Percentiles rank a stretch among this genome's conserved stretches.
Conservation (phyloP, 768 basidiomycete genomes). For the Panaeolus papilionaceus region DNA sequence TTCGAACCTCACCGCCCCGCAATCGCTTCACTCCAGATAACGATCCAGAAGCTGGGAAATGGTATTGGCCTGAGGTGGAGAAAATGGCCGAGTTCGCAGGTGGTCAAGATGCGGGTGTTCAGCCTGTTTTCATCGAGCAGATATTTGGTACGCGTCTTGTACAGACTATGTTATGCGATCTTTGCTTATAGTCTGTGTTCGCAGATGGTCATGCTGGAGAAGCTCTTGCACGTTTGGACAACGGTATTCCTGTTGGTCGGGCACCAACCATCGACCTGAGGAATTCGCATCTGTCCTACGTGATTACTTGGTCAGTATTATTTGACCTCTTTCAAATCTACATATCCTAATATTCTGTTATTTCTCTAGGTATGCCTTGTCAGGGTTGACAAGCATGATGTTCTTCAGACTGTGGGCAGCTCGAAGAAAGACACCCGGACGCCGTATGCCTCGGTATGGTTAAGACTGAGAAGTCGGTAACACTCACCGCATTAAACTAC, state of each 20-base stretch:
- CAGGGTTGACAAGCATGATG: constrained; percentile 85
- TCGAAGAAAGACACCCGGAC: constrained; percentile 53
- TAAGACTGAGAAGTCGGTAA: constrained; percentile 20
- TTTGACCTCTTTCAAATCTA: constrained; percentile 3
- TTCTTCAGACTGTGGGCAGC: constrained; percentile 70
- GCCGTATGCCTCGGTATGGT: constrained; percentile 62
- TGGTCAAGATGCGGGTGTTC: constrained; percentile 72
- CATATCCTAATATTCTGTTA: not conserved
- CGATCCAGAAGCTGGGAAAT: constrained; percentile 74
- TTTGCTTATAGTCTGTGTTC: constrained; percentile 17
- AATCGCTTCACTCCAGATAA: constrained; percentile 93
- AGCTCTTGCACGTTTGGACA: constrained; percentile 58
- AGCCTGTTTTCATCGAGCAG: constrained; percentile 90
- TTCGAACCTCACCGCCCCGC: constrained; percentile 75
- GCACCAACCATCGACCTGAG: constrained; percentile 84
- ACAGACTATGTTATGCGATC: not conserved
- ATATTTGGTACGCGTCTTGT: constrained; percentile 74
- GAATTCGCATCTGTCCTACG: constrained; percentile 95
- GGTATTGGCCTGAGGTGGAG: constrained; percentile 92
- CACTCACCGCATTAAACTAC: not conserved
- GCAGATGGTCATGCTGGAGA: constrained; percentile 88
- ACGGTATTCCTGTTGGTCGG: constrained; percentile 88
- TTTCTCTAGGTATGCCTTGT: constrained; percentile 81
- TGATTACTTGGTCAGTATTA: constrained; percentile 83
- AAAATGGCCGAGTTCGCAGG: constrained; percentile 82